These are phyloP conservation scores for Shiraia sp. DNA, from an alignment of 2,329 filamentous ascomycete species.

Conservation along the genomic window DNA sequence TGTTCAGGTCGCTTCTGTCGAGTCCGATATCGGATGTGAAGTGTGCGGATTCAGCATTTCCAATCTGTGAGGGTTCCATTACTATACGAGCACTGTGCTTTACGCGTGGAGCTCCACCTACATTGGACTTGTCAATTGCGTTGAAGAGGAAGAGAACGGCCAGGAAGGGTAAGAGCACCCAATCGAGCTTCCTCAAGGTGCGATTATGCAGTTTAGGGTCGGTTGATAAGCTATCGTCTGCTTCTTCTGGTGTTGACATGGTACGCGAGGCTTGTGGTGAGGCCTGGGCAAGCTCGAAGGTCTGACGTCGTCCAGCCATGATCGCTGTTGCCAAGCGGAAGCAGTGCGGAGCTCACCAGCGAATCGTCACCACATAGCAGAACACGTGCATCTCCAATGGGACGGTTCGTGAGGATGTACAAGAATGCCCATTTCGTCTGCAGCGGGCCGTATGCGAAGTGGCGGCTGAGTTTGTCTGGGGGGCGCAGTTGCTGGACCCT, in stretches of 20 bases:
- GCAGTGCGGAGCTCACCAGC: conserved; percentile 8
- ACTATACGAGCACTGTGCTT: neutral
- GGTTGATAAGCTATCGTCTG: conserved; percentile 1
- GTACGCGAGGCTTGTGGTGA: conserved; percentile 8
- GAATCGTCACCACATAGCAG: too few relatives aligned
- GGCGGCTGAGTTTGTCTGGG: too few relatives aligned
- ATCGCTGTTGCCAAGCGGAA: conserved; percentile 14
- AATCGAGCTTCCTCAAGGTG: conserved; percentile 55
- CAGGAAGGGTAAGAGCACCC: conserved; percentile 55
- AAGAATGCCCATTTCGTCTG: too few relatives aligned
- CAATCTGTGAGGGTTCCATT: conserved; percentile 46
- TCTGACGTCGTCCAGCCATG: conserved; percentile 11
- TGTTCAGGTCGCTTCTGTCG: conserved; percentile 57
- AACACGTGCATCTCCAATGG: too few relatives aligned
- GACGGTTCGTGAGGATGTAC: too few relatives aligned
- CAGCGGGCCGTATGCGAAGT: too few relatives aligned
- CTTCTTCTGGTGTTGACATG: conserved; percentile 5
- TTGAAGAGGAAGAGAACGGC: conserved; percentile 58
- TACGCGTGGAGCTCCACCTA: conserved; percentile 10
- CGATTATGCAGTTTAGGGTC: conserved; percentile 31
- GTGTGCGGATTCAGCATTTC: conserved; percentile 62
- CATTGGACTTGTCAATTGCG: conserved; percentile 57
- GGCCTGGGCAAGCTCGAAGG: conserved; percentile 15
- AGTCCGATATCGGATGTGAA: conserved; percentile 62
- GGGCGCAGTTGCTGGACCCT: too few relatives aligned